Evolutionary conservation across 1,284 basidiomycete species (phyloP).

Genomic region (Hortiboletus rubellus): DNA sequence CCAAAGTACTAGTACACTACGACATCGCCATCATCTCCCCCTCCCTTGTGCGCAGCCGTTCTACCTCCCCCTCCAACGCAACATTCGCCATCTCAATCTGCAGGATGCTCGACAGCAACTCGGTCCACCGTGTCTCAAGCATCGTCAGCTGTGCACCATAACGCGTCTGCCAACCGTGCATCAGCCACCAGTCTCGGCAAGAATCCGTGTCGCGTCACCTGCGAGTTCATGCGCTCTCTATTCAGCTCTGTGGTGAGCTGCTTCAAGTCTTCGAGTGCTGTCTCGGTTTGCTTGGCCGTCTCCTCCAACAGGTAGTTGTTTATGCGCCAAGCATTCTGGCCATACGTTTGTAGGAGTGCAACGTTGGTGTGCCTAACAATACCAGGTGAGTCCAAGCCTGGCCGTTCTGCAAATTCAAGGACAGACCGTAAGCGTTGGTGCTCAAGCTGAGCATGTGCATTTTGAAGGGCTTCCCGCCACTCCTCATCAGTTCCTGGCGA

Average conservation of each 20-base stretch:
- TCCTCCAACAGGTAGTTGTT: constrained; percentile 87
- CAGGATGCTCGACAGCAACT: constrained; percentile 81
- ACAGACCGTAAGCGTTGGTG: constrained; percentile 84
- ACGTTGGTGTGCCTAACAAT: constrained; percentile 78
- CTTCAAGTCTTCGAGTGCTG: constrained; percentile 69
- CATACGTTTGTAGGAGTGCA: constrained; percentile 83
- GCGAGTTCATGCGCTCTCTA: constrained; percentile 80
- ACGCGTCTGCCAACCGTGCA: constrained; percentile 50
- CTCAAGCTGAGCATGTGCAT: constrained; percentile 84
- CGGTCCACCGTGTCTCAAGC: constrained; percentile 85
- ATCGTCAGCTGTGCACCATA: constrained; percentile 75
- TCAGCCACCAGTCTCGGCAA: not conserved
- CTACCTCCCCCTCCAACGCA: constrained; percentile 75
- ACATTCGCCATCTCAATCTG: constrained; percentile 91
- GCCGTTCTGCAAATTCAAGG: not conserved
- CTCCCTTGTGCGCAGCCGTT: constrained; percentile 54
- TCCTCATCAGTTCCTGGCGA: constrained; percentile 71
- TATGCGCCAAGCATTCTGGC: constrained; percentile 88
- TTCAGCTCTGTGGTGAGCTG: constrained; percentile 82
- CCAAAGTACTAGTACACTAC: not conserved
- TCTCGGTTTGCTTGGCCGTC: constrained; percentile 73
- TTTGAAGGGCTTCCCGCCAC: constrained; percentile 77
- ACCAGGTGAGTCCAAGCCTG: constrained; percentile 1
- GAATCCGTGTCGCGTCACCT: constrained; percentile 48
- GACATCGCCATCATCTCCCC: constrained; percentile 55